Percentiles rank a stretch among this genome's conserved stretches.
phyloP scores from a whole-genome alignment of 1,284 basidiomycete species.

The Pyrrhoderma noxium region DNA sequence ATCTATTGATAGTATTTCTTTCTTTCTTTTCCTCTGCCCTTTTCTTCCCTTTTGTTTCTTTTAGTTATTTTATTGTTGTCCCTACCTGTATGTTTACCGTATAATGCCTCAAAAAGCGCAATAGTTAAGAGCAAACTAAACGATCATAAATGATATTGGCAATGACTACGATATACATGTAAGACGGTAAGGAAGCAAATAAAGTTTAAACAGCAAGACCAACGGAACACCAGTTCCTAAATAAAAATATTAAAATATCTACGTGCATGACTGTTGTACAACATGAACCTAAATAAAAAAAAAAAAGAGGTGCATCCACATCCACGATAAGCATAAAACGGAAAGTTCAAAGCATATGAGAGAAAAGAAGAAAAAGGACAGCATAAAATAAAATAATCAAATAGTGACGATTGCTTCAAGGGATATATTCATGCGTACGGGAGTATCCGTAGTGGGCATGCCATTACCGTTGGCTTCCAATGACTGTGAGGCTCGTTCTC shows the following conservation, averaged over 20 bases:
- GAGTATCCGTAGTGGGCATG: constrained; percentile 25
- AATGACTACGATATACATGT: no score
- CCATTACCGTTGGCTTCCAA: constrained; percentile 31
- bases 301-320: background rate
- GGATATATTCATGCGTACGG: background rate
- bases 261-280: constrained; percentile 7
- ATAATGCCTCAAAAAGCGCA: constrained; percentile 14
- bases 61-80: constrained; percentile 1
- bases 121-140: no score
- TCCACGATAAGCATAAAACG: background rate
- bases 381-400: constrained; percentile 3
- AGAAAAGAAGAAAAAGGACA: background rate
- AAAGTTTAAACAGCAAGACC: background rate
- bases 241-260: no score
- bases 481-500: constrained; percentile 30
- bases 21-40: background rate
- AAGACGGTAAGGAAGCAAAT: background rate
- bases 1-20: constrained; percentile 18
- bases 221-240: no score
- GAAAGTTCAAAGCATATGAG: background rate
- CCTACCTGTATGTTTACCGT: constrained; percentile 12
- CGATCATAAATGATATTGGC: no score
- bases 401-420: background rate
- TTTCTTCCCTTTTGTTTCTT: background rate
- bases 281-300: constrained; percentile 6